Base-by-base conservation (phyloP, 2,329 filamentous ascomycete species). In the Arthrobotrys megalospora region DNA sequence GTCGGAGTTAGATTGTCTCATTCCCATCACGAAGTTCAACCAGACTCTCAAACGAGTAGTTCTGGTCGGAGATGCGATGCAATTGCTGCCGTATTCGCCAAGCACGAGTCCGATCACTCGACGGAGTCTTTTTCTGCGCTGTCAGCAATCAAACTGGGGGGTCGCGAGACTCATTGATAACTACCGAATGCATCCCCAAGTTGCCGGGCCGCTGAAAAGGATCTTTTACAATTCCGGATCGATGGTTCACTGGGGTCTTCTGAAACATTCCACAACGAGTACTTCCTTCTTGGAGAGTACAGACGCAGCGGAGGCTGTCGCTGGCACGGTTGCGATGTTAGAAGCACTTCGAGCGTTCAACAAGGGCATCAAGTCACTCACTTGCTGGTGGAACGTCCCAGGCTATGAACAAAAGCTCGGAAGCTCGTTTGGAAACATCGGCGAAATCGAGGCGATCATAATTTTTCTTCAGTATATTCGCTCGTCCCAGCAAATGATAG, bases 71-170 rank as follows among this genome's bases (percentile, higher is more conserved):
- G 64, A 67, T 16, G 3, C 64, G 0, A 43, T 53, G 36, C 64
- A 67, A 28, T 16, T 67, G 6, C 64, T 55, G 16, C 64, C 64
- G 2, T 67, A 43, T 16, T 67, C 64, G 3, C 24, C 24, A 28
- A 5, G 24, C 36, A 6, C 36, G 6, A 16, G n/a, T 16, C 11
- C 41, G 2, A 6, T 16, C 3, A 45, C 41, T 1, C 7, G 6
- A 45, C 11, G 41, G 2, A 45, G n/a, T 12, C 12, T 45, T 3
- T 12, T 45, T 16, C n/a, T 45, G 1, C 41, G n/a, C 41, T 45
- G 41, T n/a, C 41, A 45, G n/a, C 41, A 45, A 45, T 14, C 41
- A 3, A 2, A 2, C 5, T 45, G 41, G 41, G 41, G 1, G 6
- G n/a, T n/a, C 2, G 11, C 41, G 1, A 5, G 41, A 2, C 41